Percentiles rank a stretch among this genome's conserved stretches.
Conservation (phyloP, 1,284 basidiomycete genomes). For the Sanghuangporus sanghuang region DNA sequence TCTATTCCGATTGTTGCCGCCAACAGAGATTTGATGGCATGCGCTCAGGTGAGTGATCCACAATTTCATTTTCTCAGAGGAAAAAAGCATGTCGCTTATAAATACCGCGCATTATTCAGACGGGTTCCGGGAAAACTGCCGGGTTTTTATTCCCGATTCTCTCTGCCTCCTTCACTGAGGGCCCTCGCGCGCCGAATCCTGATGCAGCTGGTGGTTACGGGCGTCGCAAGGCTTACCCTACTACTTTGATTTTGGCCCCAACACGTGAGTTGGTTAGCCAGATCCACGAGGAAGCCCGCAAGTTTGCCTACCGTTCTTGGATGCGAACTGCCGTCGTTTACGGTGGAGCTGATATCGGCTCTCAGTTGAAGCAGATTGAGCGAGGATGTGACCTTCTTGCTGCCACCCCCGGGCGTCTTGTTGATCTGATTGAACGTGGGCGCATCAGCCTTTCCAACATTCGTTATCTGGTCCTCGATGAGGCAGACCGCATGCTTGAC, state of each 20-base stretch:
- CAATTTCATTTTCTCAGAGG: not conserved
- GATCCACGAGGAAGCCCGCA: conserved; percentile 98
- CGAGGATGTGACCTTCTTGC: conserved; percentile 96
- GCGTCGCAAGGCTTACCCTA: conserved; percentile 89
- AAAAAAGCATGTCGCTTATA: not conserved
- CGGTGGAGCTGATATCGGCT: conserved; percentile 97
- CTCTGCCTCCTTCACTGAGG: conserved; percentile 86
- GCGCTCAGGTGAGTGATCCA: conserved; percentile 75
- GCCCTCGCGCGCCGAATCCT: conserved; percentile 68
- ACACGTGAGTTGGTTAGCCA: conserved; percentile 99
- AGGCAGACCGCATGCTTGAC: conserved; percentile 99
- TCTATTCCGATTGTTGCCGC: conserved; percentile 97
- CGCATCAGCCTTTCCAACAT: conserved; percentile 96
- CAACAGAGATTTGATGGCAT: conserved; percentile 95
- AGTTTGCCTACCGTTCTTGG: conserved; percentile 99
- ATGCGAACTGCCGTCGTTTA: conserved; percentile 98
- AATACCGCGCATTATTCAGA: conserved; percentile 43
- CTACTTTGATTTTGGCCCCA: conserved; percentile 93
- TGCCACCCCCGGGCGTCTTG: conserved; percentile 97
- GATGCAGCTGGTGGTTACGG: conserved; percentile 52
- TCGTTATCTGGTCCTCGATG: conserved; percentile 97
- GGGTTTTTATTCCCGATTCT: conserved; percentile 99
- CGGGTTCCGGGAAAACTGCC: conserved; percentile 98
- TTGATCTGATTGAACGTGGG: conserved; percentile 97
- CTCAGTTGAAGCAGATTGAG: conserved; percentile 92